Evolutionary conservation across 2,329 filamentous ascomycete species (phyloP).

Genomic region (Boeremia exigua): DNA sequence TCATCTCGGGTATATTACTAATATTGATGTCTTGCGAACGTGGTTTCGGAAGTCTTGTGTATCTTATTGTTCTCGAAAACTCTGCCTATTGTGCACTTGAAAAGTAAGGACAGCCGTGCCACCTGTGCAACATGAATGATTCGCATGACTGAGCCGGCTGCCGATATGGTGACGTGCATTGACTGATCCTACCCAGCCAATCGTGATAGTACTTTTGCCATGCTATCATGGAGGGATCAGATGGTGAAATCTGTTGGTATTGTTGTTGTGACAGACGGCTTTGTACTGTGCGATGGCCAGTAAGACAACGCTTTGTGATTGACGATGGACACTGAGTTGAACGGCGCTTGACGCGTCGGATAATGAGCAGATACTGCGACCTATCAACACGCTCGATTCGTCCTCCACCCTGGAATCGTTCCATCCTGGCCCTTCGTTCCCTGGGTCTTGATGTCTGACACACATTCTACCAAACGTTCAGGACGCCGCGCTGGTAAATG

Average conservation of each 20-base stretch:
- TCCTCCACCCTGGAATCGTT: constrained; percentile 5
- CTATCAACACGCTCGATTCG: neutral
- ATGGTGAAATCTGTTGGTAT: constrained; percentile 9
- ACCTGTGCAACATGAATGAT: neutral
- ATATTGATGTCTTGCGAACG: neutral
- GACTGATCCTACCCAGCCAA: neutral
- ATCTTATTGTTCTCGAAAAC: constrained; percentile 7
- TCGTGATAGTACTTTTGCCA: neutral
- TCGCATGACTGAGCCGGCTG: neutral
- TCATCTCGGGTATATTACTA: constrained; percentile 5
- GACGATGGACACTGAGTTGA: neutral
- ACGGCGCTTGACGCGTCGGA: neutral
- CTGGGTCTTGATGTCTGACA: constrained; percentile 6
- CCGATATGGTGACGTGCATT: constrained; percentile 1
- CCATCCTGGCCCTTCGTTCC: neutral
- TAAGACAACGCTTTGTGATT: constrained; percentile 1
- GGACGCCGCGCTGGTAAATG: constrained; percentile 25
- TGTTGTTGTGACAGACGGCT: constrained; percentile 3
- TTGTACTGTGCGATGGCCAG: constrained; percentile 1
- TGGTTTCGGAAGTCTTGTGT: neutral
- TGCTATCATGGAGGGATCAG: constrained; percentile 1
- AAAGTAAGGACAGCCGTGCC: constrained; percentile 5
- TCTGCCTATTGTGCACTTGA: constrained; percentile 7
- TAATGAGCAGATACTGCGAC: constrained; percentile 2
- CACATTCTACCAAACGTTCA: constrained; percentile 11